Evolutionary conservation across 108 stramenopile genomes (phyloP).

Genomic region (Parmales sp.): DNA sequence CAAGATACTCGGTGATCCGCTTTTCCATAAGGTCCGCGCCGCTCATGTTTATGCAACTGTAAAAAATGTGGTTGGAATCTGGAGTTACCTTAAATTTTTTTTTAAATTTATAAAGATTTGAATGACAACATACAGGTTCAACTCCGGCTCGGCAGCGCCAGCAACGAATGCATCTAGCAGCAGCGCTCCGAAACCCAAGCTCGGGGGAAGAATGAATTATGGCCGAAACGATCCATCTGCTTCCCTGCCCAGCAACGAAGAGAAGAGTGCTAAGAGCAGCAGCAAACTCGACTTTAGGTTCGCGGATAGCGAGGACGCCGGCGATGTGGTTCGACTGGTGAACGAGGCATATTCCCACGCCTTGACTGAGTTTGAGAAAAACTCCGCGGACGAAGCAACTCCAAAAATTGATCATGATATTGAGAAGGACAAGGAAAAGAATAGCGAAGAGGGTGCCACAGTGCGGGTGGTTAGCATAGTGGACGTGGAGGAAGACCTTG

Average conservation of each 20-base stretch:
- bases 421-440: too few relatives aligned
- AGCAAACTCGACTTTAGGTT: background rate
- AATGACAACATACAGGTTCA: too few relatives aligned
- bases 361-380: background rate
- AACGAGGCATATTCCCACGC: background rate
- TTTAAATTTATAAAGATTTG: too few relatives aligned
- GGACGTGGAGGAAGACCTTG: too few relatives aligned
- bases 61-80: background rate
- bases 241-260: background rate
- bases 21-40: conserved; percentile 12
- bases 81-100: background rate
- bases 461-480: too few relatives aligned
- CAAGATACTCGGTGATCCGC: conserved; percentile 4
- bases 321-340: background rate
- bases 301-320: background rate
- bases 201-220: background rate
- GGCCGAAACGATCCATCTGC: too few relatives aligned
- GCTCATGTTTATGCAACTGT: background rate
- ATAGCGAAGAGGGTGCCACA: too few relatives aligned
- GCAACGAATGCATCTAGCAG: background rate
- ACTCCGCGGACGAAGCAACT: background rate
- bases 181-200: too few relatives aligned
- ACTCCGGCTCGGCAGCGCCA: too few relatives aligned
- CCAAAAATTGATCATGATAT: too few relatives aligned
- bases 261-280: background rate